A percentile compares a stretch with the other conserved stretches of the same genome.
These are phyloP conservation scores for Sarocladium kiliense DNA, from an alignment of 2,329 filamentous ascomycete genomes.

Conservation along the genomic window DNA sequence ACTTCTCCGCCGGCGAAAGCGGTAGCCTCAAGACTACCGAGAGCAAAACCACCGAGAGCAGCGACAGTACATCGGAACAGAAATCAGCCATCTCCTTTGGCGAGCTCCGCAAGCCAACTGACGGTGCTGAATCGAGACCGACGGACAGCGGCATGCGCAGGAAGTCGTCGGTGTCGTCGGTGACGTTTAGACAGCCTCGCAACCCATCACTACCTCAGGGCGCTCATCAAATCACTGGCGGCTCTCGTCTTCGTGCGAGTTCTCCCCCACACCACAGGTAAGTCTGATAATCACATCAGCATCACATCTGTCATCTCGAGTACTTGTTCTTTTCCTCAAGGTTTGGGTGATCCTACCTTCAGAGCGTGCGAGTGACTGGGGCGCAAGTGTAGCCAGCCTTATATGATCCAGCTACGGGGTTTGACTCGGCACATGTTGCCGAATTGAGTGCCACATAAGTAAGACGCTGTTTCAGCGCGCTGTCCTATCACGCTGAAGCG, in stretches of 20 bases:
- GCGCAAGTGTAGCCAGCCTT: background rate
- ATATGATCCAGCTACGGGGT: background rate
- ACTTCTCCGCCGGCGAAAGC: conserved; percentile 16
- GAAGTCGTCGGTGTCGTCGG: conserved; percentile 40
- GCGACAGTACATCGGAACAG: background rate
- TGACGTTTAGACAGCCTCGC: conserved; percentile 39
- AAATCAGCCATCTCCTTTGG: conserved; percentile 4
- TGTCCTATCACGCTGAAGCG: background rate
- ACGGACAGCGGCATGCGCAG: conserved; percentile 7
- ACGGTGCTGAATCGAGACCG: background rate
- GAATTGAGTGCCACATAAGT: background rate
- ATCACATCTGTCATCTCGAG: too few relatives aligned
- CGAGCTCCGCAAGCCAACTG: background rate
- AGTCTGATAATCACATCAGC: conserved; percentile 14
- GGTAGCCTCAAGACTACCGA: conserved; percentile 11
- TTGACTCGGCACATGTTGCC: background rate
- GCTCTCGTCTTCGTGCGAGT: conserved; percentile 35
- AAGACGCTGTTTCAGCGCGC: background rate
- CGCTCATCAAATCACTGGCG: conserved; percentile 37
- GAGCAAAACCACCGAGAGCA: conserved; percentile 16
- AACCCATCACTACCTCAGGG: conserved; percentile 45
- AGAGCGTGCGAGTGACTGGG: background rate
- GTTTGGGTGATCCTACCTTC: background rate
- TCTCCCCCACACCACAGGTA: conserved; percentile 48
- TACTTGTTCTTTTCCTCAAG: background rate